Evolutionary conservation across 169 alveolate species (phyloP).

Genomic region (Cyclospora cayetanensis): DNA sequence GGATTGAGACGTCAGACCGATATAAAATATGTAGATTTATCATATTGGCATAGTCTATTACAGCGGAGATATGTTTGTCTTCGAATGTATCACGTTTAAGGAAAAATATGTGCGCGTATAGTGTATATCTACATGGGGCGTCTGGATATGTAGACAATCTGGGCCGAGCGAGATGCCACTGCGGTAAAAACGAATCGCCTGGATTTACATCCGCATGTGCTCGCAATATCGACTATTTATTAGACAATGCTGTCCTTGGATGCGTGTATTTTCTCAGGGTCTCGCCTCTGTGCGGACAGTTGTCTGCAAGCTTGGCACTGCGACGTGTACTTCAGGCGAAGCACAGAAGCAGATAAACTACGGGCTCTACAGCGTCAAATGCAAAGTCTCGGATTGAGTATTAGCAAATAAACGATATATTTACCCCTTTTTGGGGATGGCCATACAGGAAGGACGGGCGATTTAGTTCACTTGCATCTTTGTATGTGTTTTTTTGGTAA

Average conservation of each 20-base stretch:
- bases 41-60: too few relatives aligned
- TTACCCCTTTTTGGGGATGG: too few relatives aligned
- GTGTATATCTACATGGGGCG: not conserved
- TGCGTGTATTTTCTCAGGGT: constrained; percentile 35
- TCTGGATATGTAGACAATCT: not conserved
- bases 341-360: constrained; percentile 12
- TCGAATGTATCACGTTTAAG: not conserved
- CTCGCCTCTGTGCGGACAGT: constrained; percentile 64
- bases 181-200: not conserved
- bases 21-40: too few relatives aligned
- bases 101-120: not conserved
- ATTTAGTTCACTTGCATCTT: too few relatives aligned
- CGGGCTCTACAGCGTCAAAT: constrained; percentile 30
- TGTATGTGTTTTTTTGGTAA: too few relatives aligned
- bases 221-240: not conserved
- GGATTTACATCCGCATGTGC: not conserved
- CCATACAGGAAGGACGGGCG: too few relatives aligned
- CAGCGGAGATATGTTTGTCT: too few relatives aligned
- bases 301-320: constrained; percentile 71
- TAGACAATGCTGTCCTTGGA: not conserved
- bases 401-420: too few relatives aligned
- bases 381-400: constrained; percentile 12
- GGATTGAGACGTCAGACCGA: too few relatives aligned
- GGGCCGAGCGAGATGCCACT: not conserved
- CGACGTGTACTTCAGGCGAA: constrained; percentile 66